Evolutionary conservation across 2,329 filamentous ascomycete genomes (phyloP).

Genomic region (Colletotrichum filicis): DNA sequence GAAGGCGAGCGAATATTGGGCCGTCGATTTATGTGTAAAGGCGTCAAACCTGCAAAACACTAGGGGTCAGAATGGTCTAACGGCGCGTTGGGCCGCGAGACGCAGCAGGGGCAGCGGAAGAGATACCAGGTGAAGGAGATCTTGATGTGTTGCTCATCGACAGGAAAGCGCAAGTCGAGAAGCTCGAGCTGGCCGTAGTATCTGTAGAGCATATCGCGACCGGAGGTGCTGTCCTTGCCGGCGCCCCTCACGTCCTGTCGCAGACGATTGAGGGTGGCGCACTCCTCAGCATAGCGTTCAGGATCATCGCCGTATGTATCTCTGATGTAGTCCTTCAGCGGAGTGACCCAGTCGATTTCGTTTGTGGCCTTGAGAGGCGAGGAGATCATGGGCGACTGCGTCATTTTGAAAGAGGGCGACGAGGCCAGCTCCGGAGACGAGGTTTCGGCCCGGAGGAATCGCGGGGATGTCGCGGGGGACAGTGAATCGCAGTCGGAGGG

Average conservation of each 20-base stretch:
- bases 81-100: neutral
- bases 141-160: conserved; percentile 99
- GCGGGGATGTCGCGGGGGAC: conserved; percentile 6
- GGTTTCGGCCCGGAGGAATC: conserved; percentile 10
- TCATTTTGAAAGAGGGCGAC: conserved; percentile 60
- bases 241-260: conserved; percentile 98
- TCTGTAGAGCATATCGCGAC: conserved; percentile 91
- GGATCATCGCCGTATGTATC: conserved; percentile 96
- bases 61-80: conserved; percentile 12
- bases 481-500: conserved; percentile 16
- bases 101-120: conserved; percentile 15
- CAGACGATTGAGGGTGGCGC: conserved; percentile 90
- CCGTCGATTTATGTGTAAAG: conserved; percentile 98
- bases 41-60: conserved; percentile 83
- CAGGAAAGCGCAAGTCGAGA: conserved; percentile 92
- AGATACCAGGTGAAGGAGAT: conserved; percentile 96
- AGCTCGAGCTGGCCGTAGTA: conserved; percentile 98
- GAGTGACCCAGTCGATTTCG: conserved; percentile 97
- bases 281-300: conserved; percentile 95
- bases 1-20: conserved; percentile 95
- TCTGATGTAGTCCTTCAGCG: conserved; percentile 92
- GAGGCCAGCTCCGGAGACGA: conserved; percentile 2
- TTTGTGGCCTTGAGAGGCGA: conserved; percentile 93
- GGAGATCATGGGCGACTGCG: conserved; percentile 94
- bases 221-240: conserved; percentile 94